phyloP scores from a whole-genome alignment of 768 basidiomycete species.

The Crepidotus variabilis region DNA sequence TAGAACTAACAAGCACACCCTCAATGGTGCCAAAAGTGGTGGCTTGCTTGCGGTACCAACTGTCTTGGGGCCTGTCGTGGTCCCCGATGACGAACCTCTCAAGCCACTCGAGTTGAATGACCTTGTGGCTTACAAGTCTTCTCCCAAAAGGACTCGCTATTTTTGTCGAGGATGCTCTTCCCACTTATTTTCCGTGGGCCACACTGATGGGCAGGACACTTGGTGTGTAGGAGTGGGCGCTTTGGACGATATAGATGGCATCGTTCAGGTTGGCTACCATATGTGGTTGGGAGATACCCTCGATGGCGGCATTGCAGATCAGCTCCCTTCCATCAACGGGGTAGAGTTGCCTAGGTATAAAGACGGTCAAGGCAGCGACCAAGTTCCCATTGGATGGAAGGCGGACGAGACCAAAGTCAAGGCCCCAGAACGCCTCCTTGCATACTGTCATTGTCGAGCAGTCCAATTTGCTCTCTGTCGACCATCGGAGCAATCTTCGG shows the following conservation, averaged over 20 bases:
- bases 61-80: slow-evolving; percentile 8
- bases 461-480: slow-evolving; percentile 22
- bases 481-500: slow-evolving; percentile 16
- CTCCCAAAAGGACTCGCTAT: slow-evolving; percentile 14
- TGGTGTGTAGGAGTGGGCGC: slow-evolving; percentile 25
- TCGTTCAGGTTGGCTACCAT: slow-evolving; percentile 21
- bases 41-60: background rate
- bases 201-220: slow-evolving; percentile 2
- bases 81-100: slow-evolving; percentile 9
- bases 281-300: slow-evolving; percentile 24
- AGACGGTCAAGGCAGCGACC: slow-evolving; percentile 11
- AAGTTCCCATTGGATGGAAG: slow-evolving; percentile 21
- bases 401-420: background rate
- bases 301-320: slow-evolving; percentile 30
- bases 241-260: slow-evolving; percentile 21
- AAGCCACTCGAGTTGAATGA: slow-evolving; percentile 16
- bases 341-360: slow-evolving; percentile 17
- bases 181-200: slow-evolving; percentile 19
- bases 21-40: background rate
- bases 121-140: slow-evolving; percentile 20
- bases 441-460: slow-evolving; percentile 24
- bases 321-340: slow-evolving; percentile 15
- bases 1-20: background rate
- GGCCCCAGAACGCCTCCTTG: slow-evolving; percentile 12
- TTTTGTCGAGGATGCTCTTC: slow-evolving; percentile 27